Percentiles rank a stretch among this genome's conserved stretches.
phyloP scores from a whole-genome alignment of 352 stramenopile genomes.

The Phytophthora fragariae region DNA sequence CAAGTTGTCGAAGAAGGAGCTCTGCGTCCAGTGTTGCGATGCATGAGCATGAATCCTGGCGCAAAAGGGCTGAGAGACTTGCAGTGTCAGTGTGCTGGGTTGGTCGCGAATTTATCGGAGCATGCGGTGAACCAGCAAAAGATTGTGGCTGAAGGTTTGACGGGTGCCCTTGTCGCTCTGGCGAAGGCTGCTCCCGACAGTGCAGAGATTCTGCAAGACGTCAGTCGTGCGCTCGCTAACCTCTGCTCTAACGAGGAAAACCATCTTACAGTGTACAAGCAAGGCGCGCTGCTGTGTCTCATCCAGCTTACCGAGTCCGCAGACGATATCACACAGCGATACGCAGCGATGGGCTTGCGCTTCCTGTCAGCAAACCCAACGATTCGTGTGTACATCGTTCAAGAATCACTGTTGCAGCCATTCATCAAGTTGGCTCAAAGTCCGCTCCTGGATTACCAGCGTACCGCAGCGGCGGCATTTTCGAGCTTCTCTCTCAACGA shows the following conservation, averaged over 20 bases:
- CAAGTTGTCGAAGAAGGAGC: constrained; percentile 85
- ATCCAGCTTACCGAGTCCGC: constrained; percentile 88
- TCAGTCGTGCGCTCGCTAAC: constrained; percentile 92
- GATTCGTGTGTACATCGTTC: constrained; percentile 93
- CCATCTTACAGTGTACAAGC: constrained; percentile 92
- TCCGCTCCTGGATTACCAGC: constrained; percentile 91
- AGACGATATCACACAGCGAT: constrained; percentile 95
- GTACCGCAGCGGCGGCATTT: constrained; percentile 93
- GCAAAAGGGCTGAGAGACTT: constrained; percentile 90
- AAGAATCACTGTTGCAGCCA: constrained; percentile 89
- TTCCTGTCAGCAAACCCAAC: constrained; percentile 95
- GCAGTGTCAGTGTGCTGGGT: constrained; percentile 92
- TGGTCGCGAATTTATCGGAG: constrained; percentile 95
- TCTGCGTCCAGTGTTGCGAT: constrained; percentile 88
- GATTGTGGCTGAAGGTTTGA: constrained; percentile 93
- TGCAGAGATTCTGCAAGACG: constrained; percentile 95
- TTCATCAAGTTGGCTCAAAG: constrained; percentile 94
- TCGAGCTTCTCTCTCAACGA: constrained; percentile 93
- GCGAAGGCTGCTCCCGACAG: constrained; percentile 67
- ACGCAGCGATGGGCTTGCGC: constrained; percentile 94
- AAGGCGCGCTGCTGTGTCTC: constrained; percentile 92
- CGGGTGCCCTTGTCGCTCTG: constrained; percentile 85
- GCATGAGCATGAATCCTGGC: constrained; percentile 69
- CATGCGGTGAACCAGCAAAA: constrained; percentile 89
- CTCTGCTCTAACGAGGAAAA: constrained; percentile 95